Conservation (phyloP, 805 yeast species). For the Saccharomycopsis olivae region DNA sequence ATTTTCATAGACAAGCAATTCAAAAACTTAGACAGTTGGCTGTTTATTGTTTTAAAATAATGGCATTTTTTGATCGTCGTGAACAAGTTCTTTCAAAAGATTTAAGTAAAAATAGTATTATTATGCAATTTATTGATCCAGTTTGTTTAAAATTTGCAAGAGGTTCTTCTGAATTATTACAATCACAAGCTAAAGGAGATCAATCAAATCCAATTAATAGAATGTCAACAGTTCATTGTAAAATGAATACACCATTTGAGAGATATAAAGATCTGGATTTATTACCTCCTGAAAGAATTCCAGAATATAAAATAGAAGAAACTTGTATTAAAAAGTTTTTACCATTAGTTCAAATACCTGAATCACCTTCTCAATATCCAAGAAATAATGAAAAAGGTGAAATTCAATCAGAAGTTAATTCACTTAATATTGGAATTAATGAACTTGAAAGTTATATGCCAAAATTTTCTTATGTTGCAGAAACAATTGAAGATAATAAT, state of each 20-base stretch:
- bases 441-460: conserved; percentile 2
- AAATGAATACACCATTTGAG: too few species aligned
- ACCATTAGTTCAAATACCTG: too few species aligned
- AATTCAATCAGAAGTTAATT: background rate
- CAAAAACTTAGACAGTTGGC: background rate
- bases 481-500: conserved; percentile 6
- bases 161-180: background rate
- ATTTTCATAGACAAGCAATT: background rate
- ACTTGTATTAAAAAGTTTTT: background rate
- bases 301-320: background rate
- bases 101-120: conserved; percentile 3
- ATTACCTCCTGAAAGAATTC: too few species aligned
- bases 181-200: too few species aligned
- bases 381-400: background rate
- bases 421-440: background rate
- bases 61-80: conserved; percentile 6
- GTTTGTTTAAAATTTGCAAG: background rate
- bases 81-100: conserved; percentile 2
- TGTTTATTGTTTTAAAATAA: conserved; percentile 2
- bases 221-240: too few species aligned
- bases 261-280: too few species aligned
- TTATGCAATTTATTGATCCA: conserved; percentile 3
- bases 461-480: background rate
- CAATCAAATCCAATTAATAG: too few species aligned
- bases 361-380: too few species aligned